Evolutionary conservation across 495 filamentous ascomycete genomes (phyloP).

Genomic region (Lasiosphaeriaceae sp.): DNA sequence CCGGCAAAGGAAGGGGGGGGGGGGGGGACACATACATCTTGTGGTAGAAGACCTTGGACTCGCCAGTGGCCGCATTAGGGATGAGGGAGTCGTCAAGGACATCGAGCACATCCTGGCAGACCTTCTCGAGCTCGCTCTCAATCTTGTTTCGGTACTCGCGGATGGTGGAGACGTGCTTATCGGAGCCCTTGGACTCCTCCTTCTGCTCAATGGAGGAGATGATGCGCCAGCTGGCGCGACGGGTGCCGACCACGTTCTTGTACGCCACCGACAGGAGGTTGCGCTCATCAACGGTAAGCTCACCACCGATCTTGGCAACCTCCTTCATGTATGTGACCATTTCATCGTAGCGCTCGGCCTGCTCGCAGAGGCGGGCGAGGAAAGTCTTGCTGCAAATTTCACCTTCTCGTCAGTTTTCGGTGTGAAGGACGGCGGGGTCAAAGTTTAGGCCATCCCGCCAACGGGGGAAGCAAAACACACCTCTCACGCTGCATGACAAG

Average conservation of each 20-base stretch:
- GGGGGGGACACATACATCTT: slow-evolving; percentile 71
- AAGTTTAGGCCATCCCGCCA: slow-evolving; percentile 1
- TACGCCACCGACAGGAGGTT: slow-evolving; percentile 98
- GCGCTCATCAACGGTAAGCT: slow-evolving; percentile 96
- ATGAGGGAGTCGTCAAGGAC: slow-evolving; percentile 95
- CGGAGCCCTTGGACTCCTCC: slow-evolving; percentile 98
- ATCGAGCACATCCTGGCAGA: slow-evolving; percentile 97
- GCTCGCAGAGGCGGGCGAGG: slow-evolving; percentile 99
- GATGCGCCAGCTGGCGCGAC: slow-evolving; percentile 98
- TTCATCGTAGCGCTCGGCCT: slow-evolving; percentile 99
- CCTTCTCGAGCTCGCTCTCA: slow-evolving; percentile 93
- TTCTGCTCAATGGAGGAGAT: slow-evolving; percentile 99
- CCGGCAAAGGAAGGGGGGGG: slow-evolving; percentile 30
- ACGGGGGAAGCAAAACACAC: slow-evolving; percentile 43
- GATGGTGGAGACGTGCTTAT: slow-evolving; percentile 94
- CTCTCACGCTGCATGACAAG: slow-evolving; percentile 68
- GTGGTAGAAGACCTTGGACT: slow-evolving; percentile 99
- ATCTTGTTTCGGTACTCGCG: slow-evolving; percentile 99
- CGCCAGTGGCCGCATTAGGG: slow-evolving; percentile 94
- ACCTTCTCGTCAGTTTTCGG: slow-evolving; percentile 22
- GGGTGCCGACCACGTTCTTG: slow-evolving; percentile 99
- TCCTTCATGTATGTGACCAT: slow-evolving; percentile 99
- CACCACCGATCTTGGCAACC: slow-evolving; percentile 97
- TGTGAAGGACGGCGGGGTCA: slow-evolving; percentile 1
- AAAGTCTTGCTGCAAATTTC: slow-evolving; percentile 87